Evolutionary conservation across 1,284 basidiomycete genomes (phyloP), one percentile per base, ranked within the genome.

Genomic region (Boletus hoseneyae): DNA sequence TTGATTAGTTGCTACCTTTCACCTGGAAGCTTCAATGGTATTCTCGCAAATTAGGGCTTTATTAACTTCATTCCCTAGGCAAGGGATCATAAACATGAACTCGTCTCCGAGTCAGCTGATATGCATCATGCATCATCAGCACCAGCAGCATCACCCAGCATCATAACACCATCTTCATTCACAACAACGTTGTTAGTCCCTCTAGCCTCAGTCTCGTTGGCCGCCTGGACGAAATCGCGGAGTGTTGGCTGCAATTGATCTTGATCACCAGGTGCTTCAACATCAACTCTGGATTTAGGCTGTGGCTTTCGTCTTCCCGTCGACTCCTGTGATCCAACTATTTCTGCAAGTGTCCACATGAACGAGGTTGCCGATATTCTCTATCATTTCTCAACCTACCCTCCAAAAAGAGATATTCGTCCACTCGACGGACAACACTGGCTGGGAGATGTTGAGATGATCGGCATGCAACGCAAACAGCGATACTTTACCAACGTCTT

Each of bases 381-480:
- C 8, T 27, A 18, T 7, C 15, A 19, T 64, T 10, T 50, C 79
- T 79, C 78, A 78, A 81, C 86, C 66, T 48, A 68, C 65, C 65
- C 27, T 87, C 82, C 12, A 90, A 74, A 60, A 90, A 90, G 42
- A 84, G 62, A 57, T 85, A 87, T 54, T 90, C 87, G 42, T 88
- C 85, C 44, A 73, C 80, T 57, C 77, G 79, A 52, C 83, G 74
- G 21, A 82, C 79, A 15, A 82, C 78, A 12, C 73, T 72, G 6
- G 79, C 87, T 89, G 44, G 47, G 46, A 46, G 13, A 2, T 5
- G 11, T 30, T n/a, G 36, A 42, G 36, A 50, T 16, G 35, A 42
- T 25, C 11, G 36, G 19, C 19, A 50, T 3, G 29, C n/a, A 18
- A 34, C n/a, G 11, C 8, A 32, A 39, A 33, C 23, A 21, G 35